Evolutionary conservation across 495 filamentous ascomycete species (phyloP).

Genomic region (Clavariopsis aquatica): DNA sequence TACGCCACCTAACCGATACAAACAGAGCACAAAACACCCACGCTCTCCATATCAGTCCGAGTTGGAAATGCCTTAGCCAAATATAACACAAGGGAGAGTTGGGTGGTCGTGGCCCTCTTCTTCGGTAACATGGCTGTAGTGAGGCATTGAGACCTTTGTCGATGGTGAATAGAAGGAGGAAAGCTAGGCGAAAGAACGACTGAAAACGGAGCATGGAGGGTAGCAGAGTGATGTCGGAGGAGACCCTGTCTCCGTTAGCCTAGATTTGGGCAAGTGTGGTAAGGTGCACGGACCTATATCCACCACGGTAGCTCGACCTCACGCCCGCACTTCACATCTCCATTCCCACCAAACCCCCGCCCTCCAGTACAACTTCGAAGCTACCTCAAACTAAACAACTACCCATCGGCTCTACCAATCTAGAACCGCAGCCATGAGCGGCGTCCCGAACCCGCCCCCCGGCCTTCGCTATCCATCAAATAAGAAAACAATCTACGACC

Average conservation of each 20-base stretch:
- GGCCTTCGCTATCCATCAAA: constrained; percentile 93
- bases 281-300: no score
- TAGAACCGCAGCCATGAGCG: constrained; percentile 14
- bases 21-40: background rate
- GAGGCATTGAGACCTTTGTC: background rate
- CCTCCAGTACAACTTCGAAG: background rate
- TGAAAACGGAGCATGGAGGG: background rate
- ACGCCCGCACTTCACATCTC: background rate
- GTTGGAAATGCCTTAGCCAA: background rate
- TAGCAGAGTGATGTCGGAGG: no score
- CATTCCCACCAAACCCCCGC: background rate
- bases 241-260: no score
- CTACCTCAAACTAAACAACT: background rate
- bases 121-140: background rate
- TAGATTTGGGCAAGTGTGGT: no score
- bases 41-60: background rate
- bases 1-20: background rate
- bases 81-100: background rate
- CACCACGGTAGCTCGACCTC: no score
- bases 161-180: background rate
- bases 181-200: background rate
- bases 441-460: constrained; percentile 38
- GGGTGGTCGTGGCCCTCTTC: background rate
- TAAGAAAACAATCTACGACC: constrained; percentile 97
- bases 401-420: background rate